Percentiles rank a stretch among this genome's conserved stretches.
Evolutionary conservation across 768 basidiomycete genomes (phyloP).

Genomic region (Mycena filopes): DNA sequence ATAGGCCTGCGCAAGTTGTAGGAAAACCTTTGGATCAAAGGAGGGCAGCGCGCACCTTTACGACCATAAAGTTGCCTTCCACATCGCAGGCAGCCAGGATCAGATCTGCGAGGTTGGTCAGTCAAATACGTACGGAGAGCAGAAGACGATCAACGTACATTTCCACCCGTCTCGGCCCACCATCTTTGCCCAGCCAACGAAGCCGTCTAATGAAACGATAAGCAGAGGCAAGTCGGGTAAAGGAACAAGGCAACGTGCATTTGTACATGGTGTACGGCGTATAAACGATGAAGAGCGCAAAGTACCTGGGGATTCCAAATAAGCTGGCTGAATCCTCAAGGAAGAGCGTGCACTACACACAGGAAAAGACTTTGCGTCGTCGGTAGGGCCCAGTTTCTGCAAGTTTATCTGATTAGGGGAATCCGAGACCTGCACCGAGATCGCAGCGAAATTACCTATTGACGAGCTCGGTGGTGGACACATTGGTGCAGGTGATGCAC

Average conservation of each 20-base stretch:
- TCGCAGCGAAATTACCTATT: constrained; percentile 5
- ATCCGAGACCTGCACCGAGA: neutral
- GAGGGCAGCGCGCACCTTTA: constrained; percentile 59
- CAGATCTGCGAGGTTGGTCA: constrained; percentile 68
- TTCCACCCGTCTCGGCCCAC: constrained; percentile 85
- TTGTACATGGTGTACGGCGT: constrained; percentile 92
- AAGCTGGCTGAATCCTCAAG: neutral
- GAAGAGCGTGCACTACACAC: constrained; percentile 54
- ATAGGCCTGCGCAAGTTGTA: constrained; percentile 63
- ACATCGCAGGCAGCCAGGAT: constrained; percentile 85
- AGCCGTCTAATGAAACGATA: constrained; percentile 66
- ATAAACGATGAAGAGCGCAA: constrained; percentile 77
- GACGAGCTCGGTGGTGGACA: constrained; percentile 84
- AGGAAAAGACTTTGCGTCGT: constrained; percentile 88
- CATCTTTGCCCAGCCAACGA: constrained; percentile 84
- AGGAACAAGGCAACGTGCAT: constrained; percentile 63
- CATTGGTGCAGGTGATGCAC: constrained; percentile 91
- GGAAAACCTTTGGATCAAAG: neutral
- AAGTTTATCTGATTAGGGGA: neutral
- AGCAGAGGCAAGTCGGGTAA: neutral
- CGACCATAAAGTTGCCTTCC: constrained; percentile 88
- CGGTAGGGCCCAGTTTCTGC: constrained; percentile 75
- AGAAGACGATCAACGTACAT: constrained; percentile 57
- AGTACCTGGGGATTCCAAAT: constrained; percentile 70
- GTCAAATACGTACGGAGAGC: constrained; percentile 1